phyloP scores from a whole-genome alignment of 208 protist species.

The Trichomonas vaginalis region DNA sequence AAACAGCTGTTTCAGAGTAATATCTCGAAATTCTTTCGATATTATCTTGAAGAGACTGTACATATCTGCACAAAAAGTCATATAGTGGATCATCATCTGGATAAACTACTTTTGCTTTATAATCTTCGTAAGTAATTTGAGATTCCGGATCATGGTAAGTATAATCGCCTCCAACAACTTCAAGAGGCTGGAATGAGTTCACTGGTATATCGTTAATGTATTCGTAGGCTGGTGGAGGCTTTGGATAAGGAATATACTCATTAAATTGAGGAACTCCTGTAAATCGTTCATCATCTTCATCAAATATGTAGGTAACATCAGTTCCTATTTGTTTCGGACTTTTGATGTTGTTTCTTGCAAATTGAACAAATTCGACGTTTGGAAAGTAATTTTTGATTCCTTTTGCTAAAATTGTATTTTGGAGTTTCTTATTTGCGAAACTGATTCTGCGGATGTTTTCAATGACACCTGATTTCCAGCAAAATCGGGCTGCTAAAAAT shows the following conservation, averaged over 20 bases:
- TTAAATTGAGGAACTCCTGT: not conserved
- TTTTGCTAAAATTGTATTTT: not conserved
- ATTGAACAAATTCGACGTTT: not conserved
- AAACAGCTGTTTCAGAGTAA: not conserved
- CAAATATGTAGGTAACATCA: not conserved
- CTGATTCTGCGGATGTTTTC: not conserved
- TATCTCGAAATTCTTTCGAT: not conserved
- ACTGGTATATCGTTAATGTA: not conserved
- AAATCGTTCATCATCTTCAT: not conserved
- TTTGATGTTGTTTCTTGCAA: not conserved
- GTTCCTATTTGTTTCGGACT: not conserved
- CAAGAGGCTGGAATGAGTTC: not conserved
- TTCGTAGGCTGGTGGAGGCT: not conserved
- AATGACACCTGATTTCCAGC: not conserved
- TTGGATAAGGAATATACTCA: not conserved
- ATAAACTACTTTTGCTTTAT: not conserved
- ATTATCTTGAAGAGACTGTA: not conserved
- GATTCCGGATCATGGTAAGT: not conserved
- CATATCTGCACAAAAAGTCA: not conserved
- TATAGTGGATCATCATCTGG: not conserved
- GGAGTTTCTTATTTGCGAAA: not conserved
- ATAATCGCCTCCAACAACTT: not conserved
- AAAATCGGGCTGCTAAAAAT: not conserved
- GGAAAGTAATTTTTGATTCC: not conserved
- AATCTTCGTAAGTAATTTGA: not conserved